A percentile compares a stretch with the other conserved stretches of the same genome.
Evolutionary conservation across 2,329 filamentous ascomycete species (phyloP).

Genomic region (Ceratocystis diversiconidia): DNA sequence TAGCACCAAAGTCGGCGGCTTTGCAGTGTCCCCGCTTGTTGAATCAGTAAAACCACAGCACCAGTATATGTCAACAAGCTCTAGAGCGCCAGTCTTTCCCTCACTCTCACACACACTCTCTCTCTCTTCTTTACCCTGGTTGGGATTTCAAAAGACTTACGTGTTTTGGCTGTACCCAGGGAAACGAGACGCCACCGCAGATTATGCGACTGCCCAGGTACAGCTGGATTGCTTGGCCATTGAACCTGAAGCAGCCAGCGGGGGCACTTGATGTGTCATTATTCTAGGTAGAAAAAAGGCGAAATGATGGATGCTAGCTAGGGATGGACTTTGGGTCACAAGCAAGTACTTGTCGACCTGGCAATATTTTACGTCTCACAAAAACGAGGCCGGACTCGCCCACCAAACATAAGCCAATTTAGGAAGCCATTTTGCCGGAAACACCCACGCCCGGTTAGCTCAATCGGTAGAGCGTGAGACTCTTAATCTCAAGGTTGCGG

Average conservation of each 20-base stretch:
- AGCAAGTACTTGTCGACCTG: too few relatives aligned
- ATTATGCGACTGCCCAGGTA: not conserved
- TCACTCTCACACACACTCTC: too few relatives aligned
- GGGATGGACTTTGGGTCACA: too few relatives aligned
- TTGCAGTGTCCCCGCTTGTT: too few relatives aligned
- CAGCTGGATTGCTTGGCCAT: not conserved
- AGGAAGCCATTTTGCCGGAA: too few relatives aligned
- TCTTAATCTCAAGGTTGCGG: slow-evolving; percentile 40
- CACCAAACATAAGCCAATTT: not conserved
- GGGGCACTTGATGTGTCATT: not conserved
- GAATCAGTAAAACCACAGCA: too few relatives aligned
- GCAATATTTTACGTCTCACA: not conserved
- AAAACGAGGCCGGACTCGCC: not conserved
- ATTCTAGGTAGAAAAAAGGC: not conserved
- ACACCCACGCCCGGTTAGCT: slow-evolving; percentile 39
- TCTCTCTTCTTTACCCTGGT: not conserved
- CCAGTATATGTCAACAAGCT: too few relatives aligned
- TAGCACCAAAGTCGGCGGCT: too few relatives aligned
- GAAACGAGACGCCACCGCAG: not conserved
- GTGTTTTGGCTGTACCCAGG: not conserved
- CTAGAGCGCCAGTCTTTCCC: too few relatives aligned
- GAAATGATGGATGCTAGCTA: too few relatives aligned
- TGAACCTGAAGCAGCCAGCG: not conserved
- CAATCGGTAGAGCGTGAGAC: slow-evolving; percentile 63
- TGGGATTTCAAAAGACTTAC: not conserved